These are phyloP conservation scores for Conringia planisiliqua DNA, from an alignment of 345 rosid species.

Conservation along the genomic window DNA sequence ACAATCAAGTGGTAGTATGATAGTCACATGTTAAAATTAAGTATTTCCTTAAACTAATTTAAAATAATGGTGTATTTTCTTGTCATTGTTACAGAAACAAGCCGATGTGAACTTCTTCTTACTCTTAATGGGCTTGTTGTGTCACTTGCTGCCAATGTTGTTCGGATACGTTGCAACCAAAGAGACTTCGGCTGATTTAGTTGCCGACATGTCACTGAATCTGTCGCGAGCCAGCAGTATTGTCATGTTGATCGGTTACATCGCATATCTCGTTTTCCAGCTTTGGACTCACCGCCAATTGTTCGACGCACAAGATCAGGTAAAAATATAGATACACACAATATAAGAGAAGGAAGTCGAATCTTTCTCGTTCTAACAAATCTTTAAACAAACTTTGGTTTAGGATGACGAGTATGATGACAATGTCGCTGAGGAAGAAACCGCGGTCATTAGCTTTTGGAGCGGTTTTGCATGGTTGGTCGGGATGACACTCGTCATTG, in stretches of 20 bases:
- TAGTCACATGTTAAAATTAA: background rate
- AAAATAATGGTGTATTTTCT: background rate
- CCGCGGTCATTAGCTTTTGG: constrained; percentile 78
- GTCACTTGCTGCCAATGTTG: constrained; percentile 76
- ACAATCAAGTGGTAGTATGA: background rate
- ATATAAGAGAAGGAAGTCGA: background rate
- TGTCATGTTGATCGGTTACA: constrained; percentile 65
- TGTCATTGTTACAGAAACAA: constrained; percentile 57
- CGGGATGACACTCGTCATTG: constrained; percentile 77
- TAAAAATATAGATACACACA: background rate
- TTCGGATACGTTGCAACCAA: constrained; percentile 42
- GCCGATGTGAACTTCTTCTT: constrained; percentile 87
- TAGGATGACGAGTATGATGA: constrained; percentile 51
- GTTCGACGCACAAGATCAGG: constrained; percentile 35
- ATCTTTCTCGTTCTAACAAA: background rate
- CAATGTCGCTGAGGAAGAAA: constrained; percentile 47
- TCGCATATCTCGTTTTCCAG: constrained; percentile 83
- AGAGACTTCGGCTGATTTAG: constrained; percentile 23
- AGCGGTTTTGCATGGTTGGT: constrained; percentile 80
- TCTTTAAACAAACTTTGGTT: background rate
- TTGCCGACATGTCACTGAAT: constrained; percentile 39
- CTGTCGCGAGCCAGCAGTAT: constrained; percentile 84
- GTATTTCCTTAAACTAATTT: background rate
- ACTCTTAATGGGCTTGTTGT: constrained; percentile 70
- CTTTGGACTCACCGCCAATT: constrained; percentile 66